Evolutionary conservation across 805 yeast species (phyloP).

Genomic region (Wickerhamomyces chambardii): DNA sequence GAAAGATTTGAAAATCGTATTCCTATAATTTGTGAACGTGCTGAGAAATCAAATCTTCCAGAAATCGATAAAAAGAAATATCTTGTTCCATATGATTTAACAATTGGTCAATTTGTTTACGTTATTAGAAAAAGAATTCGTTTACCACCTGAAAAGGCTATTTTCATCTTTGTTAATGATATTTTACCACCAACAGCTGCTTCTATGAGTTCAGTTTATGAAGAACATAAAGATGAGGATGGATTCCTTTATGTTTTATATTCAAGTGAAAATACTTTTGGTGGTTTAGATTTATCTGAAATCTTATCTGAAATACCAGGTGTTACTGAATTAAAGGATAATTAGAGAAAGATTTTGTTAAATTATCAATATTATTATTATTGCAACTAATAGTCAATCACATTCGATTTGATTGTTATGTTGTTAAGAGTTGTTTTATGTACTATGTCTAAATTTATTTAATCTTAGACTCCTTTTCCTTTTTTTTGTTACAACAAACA

Average conservation of each 20-base stretch:
- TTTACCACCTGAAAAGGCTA: conserved; percentile 95
- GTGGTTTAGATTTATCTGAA: conserved; percentile 52
- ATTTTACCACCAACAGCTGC: conserved; percentile 98
- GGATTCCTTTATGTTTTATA: conserved; percentile 94
- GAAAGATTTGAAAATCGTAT: conserved; percentile 86
- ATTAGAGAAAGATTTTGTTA: too few species aligned
- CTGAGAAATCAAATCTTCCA: conserved; percentile 92
- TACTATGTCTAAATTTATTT: too few species aligned
- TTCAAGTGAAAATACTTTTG: conserved; percentile 97
- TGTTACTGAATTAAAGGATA: not conserved
- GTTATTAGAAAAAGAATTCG: conserved; percentile 95
- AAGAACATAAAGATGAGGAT: conserved; percentile 96
- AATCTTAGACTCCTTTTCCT: too few species aligned
- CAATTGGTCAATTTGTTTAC: conserved; percentile 97
- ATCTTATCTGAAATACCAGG: not conserved
- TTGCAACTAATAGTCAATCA: too few species aligned
- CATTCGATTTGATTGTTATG: too few species aligned
- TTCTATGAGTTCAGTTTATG: conserved; percentile 87
- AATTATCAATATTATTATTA: too few species aligned
- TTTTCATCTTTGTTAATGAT: conserved; percentile 94
- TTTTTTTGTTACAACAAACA: too few species aligned
- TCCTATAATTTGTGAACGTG: conserved; percentile 95
- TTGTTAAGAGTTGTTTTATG: too few species aligned
- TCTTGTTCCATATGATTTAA: conserved; percentile 90
- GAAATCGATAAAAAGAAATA: conserved; percentile 97